These are phyloP conservation scores for Chytriomyces hyalinus DNA, from an alignment of 192 early-diverging fungal species.

Conservation along the genomic window DNA sequence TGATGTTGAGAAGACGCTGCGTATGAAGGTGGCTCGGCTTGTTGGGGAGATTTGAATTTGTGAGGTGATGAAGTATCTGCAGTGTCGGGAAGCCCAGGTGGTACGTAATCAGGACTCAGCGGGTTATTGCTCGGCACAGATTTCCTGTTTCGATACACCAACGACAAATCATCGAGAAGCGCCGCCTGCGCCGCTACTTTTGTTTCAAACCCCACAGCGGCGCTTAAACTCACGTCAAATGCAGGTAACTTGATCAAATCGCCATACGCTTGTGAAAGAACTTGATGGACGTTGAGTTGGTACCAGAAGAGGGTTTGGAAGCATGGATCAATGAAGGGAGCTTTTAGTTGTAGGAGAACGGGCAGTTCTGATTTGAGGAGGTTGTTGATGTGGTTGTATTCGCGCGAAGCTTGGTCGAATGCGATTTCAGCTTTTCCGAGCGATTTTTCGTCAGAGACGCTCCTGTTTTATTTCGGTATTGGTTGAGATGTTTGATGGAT, in stretches of 20 bases:
- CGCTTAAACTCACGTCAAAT: slow-evolving; percentile 16
- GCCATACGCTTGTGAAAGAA: slow-evolving; percentile 44
- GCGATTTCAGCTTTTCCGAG: slow-evolving; percentile 65
- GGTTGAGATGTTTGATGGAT: not conserved
- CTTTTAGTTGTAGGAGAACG: slow-evolving; percentile 74
- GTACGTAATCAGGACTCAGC: slow-evolving; percentile 28
- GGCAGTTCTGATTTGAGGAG: slow-evolving; percentile 80
- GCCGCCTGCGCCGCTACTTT: slow-evolving; percentile 19
- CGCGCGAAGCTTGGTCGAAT: slow-evolving; percentile 79
- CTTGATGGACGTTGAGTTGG: slow-evolving; percentile 78
- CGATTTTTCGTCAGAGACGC: slow-evolving; percentile 51
- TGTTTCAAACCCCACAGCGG: slow-evolving; percentile 26
- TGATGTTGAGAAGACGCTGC: no score
- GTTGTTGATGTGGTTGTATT: slow-evolving; percentile 86
- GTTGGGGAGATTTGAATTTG: not conserved
- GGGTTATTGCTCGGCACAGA: slow-evolving; percentile 1
- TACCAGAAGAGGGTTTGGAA: slow-evolving; percentile 83
- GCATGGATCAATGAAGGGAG: slow-evolving; percentile 85
- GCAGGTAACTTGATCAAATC: slow-evolving; percentile 7
- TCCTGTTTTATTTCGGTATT: slow-evolving; percentile 29
- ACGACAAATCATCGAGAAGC: slow-evolving; percentile 28
- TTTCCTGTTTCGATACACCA: slow-evolving; percentile 22
- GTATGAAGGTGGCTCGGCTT: not conserved
- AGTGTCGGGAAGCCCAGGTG: not conserved
- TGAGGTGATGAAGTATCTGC: not conserved